Percentiles rank a stretch among this genome's conserved stretches.
phyloP scores from a whole-genome alignment of 2,329 filamentous ascomycete species.

The Aspergillus carbonarius region DNA sequence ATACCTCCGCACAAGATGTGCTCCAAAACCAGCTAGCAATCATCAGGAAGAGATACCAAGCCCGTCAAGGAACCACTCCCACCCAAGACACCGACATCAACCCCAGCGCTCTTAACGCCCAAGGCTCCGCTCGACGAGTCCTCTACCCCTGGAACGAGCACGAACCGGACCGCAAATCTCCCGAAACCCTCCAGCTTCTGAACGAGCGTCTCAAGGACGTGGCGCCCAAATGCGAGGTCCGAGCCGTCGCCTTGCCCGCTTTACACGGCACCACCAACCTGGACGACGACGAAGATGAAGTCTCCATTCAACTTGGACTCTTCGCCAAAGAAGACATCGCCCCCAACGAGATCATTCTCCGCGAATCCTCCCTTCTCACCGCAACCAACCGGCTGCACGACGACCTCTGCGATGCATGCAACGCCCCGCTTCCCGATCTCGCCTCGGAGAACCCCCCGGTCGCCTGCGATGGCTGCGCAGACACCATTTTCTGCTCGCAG shows the following conservation, averaged over 20 bases:
- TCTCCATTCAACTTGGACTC: conserved; percentile 74
- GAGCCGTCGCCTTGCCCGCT: conserved; percentile 71
- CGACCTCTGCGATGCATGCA: conserved; percentile 85
- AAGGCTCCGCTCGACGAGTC: conserved; percentile 51
- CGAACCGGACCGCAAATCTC: conserved; percentile 58
- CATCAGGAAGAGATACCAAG: conserved; percentile 29
- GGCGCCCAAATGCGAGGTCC: conserved; percentile 79
- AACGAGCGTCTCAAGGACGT: conserved; percentile 68
- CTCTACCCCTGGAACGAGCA: conserved; percentile 64
- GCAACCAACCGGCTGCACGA: conserved; percentile 87
- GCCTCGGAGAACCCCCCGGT: conserved; percentile 38
- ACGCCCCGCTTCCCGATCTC: conserved; percentile 66
- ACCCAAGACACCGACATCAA: conserved; percentile 16
- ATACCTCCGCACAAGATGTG: conserved; percentile 5
- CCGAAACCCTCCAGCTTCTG: conserved; percentile 61
- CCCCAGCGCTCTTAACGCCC: conserved; percentile 32
- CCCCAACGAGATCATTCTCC: conserved; percentile 72
- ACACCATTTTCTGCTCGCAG: conserved; percentile 61
- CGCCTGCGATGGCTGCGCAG: conserved; percentile 56
- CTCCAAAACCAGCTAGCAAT: conserved; percentile 30
- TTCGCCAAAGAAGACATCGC: conserved; percentile 81
- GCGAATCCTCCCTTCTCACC: conserved; percentile 82
- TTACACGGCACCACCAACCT: conserved; percentile 49
- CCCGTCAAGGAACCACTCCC: conserved; percentile 9
- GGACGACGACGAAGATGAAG: conserved; percentile 33